Evolutionary conservation across 129 eudicot genomes (phyloP), one percentile per base, ranked within the genome.

Genomic region (Tanacetum coccineum): DNA sequence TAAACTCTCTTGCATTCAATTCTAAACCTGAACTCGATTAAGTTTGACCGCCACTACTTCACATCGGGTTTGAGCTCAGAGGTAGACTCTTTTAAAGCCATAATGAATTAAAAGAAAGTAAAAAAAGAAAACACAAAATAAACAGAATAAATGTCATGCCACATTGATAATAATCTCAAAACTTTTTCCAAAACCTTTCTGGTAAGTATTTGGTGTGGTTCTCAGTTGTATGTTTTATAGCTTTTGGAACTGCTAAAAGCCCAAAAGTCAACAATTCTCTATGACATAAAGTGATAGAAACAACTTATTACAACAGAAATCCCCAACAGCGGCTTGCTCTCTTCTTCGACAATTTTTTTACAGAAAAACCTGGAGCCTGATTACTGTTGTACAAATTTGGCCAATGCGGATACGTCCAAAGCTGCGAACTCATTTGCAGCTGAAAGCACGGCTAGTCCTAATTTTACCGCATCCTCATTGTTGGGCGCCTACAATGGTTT

Each of bases 401-500:
- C 63, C 76, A 93, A 77, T 4, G 95, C 84, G 8, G 95, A 82
- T 13, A 78, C 77, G 61, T 93, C 99, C 28, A 93, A 78, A 64
- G 96, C 99, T 3, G 83, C 68, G 73, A 89, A 93, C 78, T 89
- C 96, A 14, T 67, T 86, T 40, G 75, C 81, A 53, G 95, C 88
- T 25, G 82, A 59, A 74, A 78, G 80, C 76, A 93, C 99, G 19
- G 76, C 79, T 44, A 74, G 81, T 52, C 92, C 96, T 5, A 93
- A 96, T 74, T 84, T 89, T 69, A 75, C 61, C 9, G 96, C 99
- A 47, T 93, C 93, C 20, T 89, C 96, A 0, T 79, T 77, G 71
- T 79, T 86, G 26, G 83, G 87, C 45, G 99, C 96, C 99, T 93
- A n/a, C n/a, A n/a, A n/a, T n/a, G n/a, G n/a, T n/a, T n/a, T n/a